Percentiles rank a stretch among this genome's conserved stretches.
Evolutionary conservation across 495 filamentous ascomycete genomes (phyloP).

Genomic region (Penicillium atrosanguineum): DNA sequence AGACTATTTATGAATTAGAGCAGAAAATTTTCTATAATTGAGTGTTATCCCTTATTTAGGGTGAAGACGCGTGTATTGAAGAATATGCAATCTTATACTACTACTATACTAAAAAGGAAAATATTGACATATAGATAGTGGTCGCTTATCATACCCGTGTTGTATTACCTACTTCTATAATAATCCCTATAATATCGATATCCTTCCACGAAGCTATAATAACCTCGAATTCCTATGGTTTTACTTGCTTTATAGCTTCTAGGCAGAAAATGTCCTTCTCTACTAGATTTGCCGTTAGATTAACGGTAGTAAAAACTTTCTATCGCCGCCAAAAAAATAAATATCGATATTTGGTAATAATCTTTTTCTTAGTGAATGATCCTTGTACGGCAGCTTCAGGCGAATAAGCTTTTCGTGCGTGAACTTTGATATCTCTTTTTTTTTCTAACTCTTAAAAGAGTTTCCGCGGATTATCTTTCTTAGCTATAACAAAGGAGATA

Average conservation of each 20-base stretch:
- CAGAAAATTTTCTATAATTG: too few species aligned
- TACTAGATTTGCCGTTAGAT: background rate
- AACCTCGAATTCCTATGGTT: background rate
- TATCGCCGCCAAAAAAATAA: background rate
- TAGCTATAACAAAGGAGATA: background rate
- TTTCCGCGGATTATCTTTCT: background rate
- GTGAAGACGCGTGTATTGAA: too few species aligned
- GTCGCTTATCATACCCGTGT: background rate
- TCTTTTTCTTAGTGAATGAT: slow-evolving; percentile 1
- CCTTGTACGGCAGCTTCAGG: background rate
- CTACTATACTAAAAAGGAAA: too few species aligned
- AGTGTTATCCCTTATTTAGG: too few species aligned
- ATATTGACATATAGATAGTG: too few species aligned
- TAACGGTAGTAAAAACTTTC: background rate
- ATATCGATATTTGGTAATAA: background rate
- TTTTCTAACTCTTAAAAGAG: background rate
- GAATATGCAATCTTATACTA: too few species aligned
- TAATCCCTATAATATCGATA: too few species aligned
- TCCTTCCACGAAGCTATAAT: background rate
- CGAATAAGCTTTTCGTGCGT: background rate
- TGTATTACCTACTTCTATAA: background rate
- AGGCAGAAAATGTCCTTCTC: slow-evolving; percentile 1
- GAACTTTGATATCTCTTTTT: slow-evolving; percentile 1
- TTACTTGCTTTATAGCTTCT: background rate
- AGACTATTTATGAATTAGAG: too few species aligned